Conservation (phyloP, 2,329 filamentous ascomycete genomes). For the Aspergillus viridinutans region DNA sequence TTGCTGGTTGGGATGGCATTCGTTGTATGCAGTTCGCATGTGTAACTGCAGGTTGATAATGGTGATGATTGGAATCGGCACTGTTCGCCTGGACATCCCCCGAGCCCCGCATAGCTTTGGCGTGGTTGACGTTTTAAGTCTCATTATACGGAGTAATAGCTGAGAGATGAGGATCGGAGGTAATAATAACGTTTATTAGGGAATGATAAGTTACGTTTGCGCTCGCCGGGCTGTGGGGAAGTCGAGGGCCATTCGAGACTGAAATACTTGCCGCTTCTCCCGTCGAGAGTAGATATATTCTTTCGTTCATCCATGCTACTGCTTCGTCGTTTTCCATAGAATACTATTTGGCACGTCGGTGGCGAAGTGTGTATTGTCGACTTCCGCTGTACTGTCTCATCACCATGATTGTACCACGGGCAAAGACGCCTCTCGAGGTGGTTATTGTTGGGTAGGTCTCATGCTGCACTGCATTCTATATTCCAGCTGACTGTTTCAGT, state of each 20-base stretch:
- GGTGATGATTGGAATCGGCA: no score
- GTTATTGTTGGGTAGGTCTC: conserved; percentile 32
- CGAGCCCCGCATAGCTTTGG: no score
- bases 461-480: background rate
- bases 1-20: no score
- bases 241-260: background rate
- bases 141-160: no score
- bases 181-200: background rate
- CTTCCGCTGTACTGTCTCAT: background rate
- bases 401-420: conserved; percentile 19
- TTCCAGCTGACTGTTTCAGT: conserved; percentile 14
- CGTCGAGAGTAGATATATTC: background rate
- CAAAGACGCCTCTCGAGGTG: conserved; percentile 28
- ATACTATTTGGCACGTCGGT: background rate
- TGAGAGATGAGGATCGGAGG: no score
- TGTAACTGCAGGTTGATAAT: no score
- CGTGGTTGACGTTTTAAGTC: no score
- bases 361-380: no score
- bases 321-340: background rate
- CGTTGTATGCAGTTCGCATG: no score
- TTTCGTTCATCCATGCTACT: background rate
- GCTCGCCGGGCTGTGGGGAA: background rate
- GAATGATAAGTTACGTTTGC: background rate
- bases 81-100: no score
- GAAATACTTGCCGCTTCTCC: background rate